Evolutionary conservation across 495 filamentous ascomycete species (phyloP).

Genomic region (Pseudoneurospora amorphoporcata): DNA sequence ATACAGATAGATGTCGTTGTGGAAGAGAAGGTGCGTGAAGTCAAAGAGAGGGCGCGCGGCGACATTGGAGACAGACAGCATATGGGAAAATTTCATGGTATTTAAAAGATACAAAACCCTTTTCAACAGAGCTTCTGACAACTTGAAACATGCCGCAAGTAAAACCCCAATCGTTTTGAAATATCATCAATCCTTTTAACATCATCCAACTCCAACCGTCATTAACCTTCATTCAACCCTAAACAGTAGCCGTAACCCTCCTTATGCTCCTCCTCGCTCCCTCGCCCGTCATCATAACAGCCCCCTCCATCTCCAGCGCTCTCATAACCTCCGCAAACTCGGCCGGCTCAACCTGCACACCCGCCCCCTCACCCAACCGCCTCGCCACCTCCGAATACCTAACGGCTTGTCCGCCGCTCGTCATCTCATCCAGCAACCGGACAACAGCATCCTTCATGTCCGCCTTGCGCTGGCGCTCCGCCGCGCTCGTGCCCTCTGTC

Average conservation of each 20-base stretch:
- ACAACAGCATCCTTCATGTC: constrained; percentile 78
- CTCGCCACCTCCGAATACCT: constrained; percentile 67
- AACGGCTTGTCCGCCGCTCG: constrained; percentile 53
- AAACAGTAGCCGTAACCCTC: constrained; percentile 49
- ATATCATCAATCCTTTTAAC: not conserved
- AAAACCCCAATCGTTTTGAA: not conserved
- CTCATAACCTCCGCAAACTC: constrained; percentile 78
- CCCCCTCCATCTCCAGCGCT: constrained; percentile 73
- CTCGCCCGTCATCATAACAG: constrained; percentile 72
- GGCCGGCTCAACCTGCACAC: constrained; percentile 55
- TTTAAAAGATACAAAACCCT: not conserved
- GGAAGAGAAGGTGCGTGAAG: no score
- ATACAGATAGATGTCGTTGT: no score
- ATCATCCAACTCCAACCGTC: not conserved
- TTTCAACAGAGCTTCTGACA: not conserved
- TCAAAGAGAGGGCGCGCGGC: no score
- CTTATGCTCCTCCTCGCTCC: constrained; percentile 74
- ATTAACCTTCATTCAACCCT: not conserved
- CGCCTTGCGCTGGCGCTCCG: constrained; percentile 66
- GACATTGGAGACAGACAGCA: no score
- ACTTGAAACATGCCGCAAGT: not conserved
- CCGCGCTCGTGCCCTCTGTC: constrained; percentile 80
- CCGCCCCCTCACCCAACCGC: constrained; percentile 63
- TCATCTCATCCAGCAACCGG: constrained; percentile 67
- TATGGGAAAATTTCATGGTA: not conserved